Evolutionary conservation across 1,284 basidiomycete species (phyloP).

Genomic region (Leccinum glutinopallens): DNA sequence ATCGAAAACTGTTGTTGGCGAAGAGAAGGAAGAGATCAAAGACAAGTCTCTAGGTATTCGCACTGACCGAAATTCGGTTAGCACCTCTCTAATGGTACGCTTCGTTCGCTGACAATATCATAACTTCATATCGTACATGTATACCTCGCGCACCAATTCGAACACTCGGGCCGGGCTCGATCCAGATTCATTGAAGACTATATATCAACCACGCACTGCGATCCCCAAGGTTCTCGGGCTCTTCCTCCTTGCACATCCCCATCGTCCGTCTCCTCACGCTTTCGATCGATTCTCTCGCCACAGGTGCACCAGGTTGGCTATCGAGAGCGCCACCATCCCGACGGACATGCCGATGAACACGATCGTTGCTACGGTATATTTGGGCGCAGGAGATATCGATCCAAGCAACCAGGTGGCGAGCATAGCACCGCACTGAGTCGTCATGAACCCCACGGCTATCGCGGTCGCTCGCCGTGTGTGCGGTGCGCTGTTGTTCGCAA

Average conservation of each 20-base stretch:
- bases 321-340: slow-evolving; percentile 35
- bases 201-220: slow-evolving; percentile 38
- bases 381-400: slow-evolving; percentile 43
- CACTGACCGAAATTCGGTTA: no score
- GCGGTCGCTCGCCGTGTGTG: slow-evolving; percentile 56
- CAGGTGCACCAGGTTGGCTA: slow-evolving; percentile 34
- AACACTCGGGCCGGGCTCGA: neutral
- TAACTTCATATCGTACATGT: neutral
- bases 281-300: slow-evolving; percentile 29
- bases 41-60: no score
- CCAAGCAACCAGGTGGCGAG: slow-evolving; percentile 57
- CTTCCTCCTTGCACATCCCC: slow-evolving; percentile 23
- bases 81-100: no score
- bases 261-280: slow-evolving; percentile 21
- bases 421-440: slow-evolving; percentile 59
- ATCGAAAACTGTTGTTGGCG: no score
- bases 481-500: slow-evolving; percentile 61
- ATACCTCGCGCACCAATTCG: neutral
- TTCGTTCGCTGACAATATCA: neutral
- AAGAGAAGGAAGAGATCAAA: no score
- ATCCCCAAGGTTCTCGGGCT: slow-evolving; percentile 29
- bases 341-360: slow-evolving; percentile 42
- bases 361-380: slow-evolving; percentile 44
- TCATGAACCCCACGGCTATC: slow-evolving; percentile 52
- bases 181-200: slow-evolving; percentile 14